phyloP scores from a whole-genome alignment of 495 filamentous ascomycete species.

The Tetracladium marchalianum region DNA sequence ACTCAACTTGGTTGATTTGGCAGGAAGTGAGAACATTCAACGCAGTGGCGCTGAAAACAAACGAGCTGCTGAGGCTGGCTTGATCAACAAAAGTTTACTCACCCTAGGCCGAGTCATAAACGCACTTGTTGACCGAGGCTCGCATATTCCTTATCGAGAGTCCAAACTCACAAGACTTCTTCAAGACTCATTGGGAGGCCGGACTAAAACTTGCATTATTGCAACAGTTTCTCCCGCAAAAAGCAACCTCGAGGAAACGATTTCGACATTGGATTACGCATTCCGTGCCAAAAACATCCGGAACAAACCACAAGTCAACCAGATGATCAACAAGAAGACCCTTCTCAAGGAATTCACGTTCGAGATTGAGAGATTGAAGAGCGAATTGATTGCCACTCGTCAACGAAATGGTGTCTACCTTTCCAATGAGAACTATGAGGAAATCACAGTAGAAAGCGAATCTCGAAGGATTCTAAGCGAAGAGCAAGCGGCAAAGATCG shows the following conservation, averaged over 20 bases:
- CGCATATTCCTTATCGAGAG: constrained; percentile 92
- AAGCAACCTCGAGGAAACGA: constrained; percentile 93
- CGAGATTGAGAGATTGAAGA: constrained; percentile 93
- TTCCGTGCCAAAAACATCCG: constrained; percentile 97
- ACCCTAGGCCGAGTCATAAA: constrained; percentile 97
- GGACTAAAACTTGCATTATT: constrained; percentile 97
- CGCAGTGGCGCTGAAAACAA: constrained; percentile 96
- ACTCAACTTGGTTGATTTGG: constrained; percentile 90
- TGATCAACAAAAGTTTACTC: constrained; percentile 96
- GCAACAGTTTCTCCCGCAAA: constrained; percentile 91
- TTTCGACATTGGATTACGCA: constrained; percentile 94
- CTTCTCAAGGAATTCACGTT: constrained; percentile 78
- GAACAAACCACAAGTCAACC: constrained; percentile 94
- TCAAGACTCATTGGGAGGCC: constrained; percentile 91
- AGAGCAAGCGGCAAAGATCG: constrained; percentile 85
- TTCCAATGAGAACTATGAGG: constrained; percentile 72
- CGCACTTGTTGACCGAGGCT: constrained; percentile 80
- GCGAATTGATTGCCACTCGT: constrained; percentile 83
- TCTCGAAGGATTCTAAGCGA: constrained; percentile 86
- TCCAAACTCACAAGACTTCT: constrained; percentile 91
- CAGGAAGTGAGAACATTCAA: constrained; percentile 95
- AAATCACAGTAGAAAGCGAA: constrained; percentile 82
- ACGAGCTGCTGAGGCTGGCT: constrained; percentile 83
- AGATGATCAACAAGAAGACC: constrained; percentile 82
- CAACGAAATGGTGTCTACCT: constrained; percentile 94